Percentiles rank a stretch among this genome's conserved stretches.
Conservation (phyloP, 140 eudicot species). For the Stevia rebaudiana region DNA sequence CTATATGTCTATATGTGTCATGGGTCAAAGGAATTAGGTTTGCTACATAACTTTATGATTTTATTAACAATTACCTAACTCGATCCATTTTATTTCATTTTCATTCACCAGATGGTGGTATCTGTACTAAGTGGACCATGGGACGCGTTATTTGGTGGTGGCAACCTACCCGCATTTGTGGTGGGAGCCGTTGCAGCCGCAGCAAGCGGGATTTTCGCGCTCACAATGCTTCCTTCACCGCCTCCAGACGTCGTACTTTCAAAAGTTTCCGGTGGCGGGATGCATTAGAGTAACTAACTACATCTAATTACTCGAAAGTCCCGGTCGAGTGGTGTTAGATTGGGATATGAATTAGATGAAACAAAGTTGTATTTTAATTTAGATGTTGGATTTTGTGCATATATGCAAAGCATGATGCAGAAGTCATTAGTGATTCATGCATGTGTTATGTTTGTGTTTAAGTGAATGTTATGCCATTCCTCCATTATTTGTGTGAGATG, state of each 20-base stretch:
- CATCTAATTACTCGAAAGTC: slow-evolving; percentile 17
- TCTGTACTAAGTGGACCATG: slow-evolving; percentile 66
- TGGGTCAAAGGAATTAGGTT: too few relatives aligned
- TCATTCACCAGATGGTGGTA: slow-evolving; percentile 48
- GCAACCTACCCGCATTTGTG: slow-evolving; percentile 70
- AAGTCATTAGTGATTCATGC: slow-evolving; percentile 39
- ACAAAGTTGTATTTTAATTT: slow-evolving; percentile 30
- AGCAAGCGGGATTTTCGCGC: slow-evolving; percentile 46
- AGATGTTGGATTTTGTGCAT: slow-evolving; percentile 40
- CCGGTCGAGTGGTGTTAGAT: slow-evolving; percentile 3
- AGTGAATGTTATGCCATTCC: slow-evolving; percentile 43
- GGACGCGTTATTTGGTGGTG: slow-evolving; percentile 65
- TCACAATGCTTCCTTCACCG: slow-evolving; percentile 61
- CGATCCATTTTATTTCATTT: background rate
- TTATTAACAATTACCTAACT: too few relatives aligned
- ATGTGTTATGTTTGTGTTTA: slow-evolving; percentile 36
- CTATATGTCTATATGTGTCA: too few relatives aligned
- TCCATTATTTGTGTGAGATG: slow-evolving; percentile 38
- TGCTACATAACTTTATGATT: too few relatives aligned
- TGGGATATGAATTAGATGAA: slow-evolving; percentile 26
- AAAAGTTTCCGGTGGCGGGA: slow-evolving; percentile 33
- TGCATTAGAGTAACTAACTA: slow-evolving; percentile 33
- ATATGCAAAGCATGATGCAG: slow-evolving; percentile 44
- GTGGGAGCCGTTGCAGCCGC: slow-evolving; percentile 66
- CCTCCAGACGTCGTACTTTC: slow-evolving; percentile 35